Base-by-base conservation (phyloP, 257 asterid species). In the Plantago elongata region DNA sequence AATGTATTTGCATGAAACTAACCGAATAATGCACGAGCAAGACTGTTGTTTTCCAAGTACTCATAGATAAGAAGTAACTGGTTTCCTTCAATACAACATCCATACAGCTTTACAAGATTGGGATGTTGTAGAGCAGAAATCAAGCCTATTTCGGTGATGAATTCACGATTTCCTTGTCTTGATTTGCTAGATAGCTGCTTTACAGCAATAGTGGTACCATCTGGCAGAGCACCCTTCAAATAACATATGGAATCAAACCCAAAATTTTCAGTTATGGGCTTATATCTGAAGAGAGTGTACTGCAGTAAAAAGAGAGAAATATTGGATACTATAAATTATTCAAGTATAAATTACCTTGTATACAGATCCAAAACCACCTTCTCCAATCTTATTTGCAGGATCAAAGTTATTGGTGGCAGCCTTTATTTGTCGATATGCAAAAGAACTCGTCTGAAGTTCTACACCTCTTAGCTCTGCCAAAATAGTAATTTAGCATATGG, bases 41-140 rank as follows among this genome's bases (percentile, higher is more conserved):
- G 54, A 22, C 81, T 78, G 43, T 81, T 81, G 55, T 81, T 78
- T 73, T 78, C 87, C 82, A 81, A 51, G 70, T 78, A 81, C 73
- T 81, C 87, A 9, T 81, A 81, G 5, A 81, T 71, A 10, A 81
- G 82, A 76, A 78, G 16, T 71, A 81, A 56, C 63, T 81, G 83
- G 66, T 81, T 78, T 59, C 79, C 71, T 55, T 81, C 87, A 2
- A 81, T 78, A 71, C 86, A 81, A 15, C 86, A 81, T 11, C 86
- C 86, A 15, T 81, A 68, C 8, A 81, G 63, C 74, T 70, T 81
- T n/a, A 81, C 87, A 37, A 81, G 84, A 70, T 81, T 71, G 60
- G 84, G 87, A 63, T 81, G 84, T 70, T 81, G 84, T 46, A 81
- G 62, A 22, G 84, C 87, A 65, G 87, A 78, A 50, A 51, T 51